Base-by-base conservation (phyloP, 768 basidiomycete genomes). In the Gymnopilus junonius region DNA sequence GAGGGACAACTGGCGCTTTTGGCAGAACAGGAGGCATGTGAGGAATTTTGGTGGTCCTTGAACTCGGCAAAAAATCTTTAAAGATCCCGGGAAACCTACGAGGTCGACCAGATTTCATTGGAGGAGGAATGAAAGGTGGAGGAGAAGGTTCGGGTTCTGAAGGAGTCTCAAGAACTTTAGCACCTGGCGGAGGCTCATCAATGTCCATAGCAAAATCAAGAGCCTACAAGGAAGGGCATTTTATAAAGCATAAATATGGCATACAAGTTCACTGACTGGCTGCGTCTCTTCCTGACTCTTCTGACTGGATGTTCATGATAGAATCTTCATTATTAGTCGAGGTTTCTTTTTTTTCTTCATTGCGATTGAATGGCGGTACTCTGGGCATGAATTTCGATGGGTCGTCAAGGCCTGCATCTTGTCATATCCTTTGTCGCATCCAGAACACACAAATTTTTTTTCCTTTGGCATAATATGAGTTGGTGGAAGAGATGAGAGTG, bases 41-140 rank as follows among this genome's bases (percentile, higher is more conserved):
- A 2, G 65, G 65, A 15, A 66, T 11, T 12, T 21, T 29, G 23
- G 50, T 60, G 0, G 59, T 57, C 12, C n/a, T n/a, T n/a, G 65
- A 63, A 40, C 46, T 66, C 14, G 65, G 65, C 27, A 66, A 31
- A 43, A 66, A 63, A 48, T 66, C 58, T 10, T 45, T 21, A 11
- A 43, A 58, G n/a, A 29, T 42, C 8, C 8, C 20, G 4, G 42
- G 56, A 43, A 53, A 50, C 29, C 32, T 61, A 15, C 50, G 35
- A 10, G 37, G 20, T 8, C 35, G 46, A 15, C 46, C 59, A 53
- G 50, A 53, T 14, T 27, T 34, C 4, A 37, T 53, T 3, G 59
- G 59, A 10, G 37, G 59, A 42, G 59, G 39, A 61, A 53, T 23
- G 54, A 61, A 50, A 8, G 34, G 29, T 40, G 50, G 46, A 37